These are phyloP conservation scores for Blastocystis sp. DNA, from an alignment of 352 stramenopile species.

Conservation along the genomic window DNA sequence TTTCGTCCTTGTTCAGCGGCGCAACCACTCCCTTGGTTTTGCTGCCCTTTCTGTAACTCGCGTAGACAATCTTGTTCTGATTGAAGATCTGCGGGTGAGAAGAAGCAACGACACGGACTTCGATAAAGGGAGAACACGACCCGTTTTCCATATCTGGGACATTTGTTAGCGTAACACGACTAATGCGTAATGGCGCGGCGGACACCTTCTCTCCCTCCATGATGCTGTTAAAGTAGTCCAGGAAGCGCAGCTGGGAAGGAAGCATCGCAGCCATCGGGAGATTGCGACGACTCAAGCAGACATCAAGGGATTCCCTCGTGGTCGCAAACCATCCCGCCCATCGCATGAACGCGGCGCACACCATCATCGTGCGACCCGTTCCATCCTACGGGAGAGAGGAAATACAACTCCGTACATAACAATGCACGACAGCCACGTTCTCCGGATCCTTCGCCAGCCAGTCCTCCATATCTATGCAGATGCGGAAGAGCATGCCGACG, in stretches of 20 bases:
- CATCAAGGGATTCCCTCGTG: background rate
- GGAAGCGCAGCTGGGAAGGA: constrained; percentile 50
- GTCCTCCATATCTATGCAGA: constrained; percentile 45
- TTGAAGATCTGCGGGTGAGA: background rate
- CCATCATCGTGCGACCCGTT: constrained; percentile 35
- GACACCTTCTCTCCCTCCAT: background rate
- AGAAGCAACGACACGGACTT: background rate
- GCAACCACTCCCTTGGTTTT: background rate
- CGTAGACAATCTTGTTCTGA: constrained; percentile 7
- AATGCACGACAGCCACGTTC: constrained; percentile 45
- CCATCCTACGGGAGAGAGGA: background rate
- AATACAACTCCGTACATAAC: background rate
- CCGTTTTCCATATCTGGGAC: constrained; percentile 38
- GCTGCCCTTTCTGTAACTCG: constrained; percentile 16
- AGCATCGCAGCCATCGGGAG: constrained; percentile 23
- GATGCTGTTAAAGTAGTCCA: constrained; percentile 44
- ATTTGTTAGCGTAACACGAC: constrained; percentile 1
- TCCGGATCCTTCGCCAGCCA: background rate
- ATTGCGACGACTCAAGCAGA: constrained; percentile 19
- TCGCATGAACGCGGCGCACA: constrained; percentile 28
- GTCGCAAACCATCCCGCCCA: constrained; percentile 31
- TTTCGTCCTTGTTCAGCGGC: constrained; percentile 30
- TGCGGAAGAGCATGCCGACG: constrained; percentile 31
- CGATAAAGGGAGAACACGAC: constrained; percentile 24
- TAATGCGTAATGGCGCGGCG: background rate